These are phyloP conservation scores for Paramecium octaurelia DNA, from an alignment of 73 alveolate species.

Conservation along the genomic window DNA sequence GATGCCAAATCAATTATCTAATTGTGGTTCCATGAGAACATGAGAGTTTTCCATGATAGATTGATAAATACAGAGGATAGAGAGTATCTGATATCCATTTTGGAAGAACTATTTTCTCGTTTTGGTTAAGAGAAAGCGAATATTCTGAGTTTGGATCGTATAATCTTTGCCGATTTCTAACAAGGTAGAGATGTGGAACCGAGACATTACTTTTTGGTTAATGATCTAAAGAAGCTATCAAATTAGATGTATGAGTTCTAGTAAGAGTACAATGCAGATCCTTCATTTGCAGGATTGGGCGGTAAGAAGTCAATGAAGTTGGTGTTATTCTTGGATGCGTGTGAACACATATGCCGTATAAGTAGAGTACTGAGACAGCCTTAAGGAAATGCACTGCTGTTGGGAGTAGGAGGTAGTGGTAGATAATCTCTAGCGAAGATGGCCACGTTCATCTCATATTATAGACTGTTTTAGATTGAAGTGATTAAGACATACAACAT, in stretches of 20 bases:
- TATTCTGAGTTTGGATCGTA: conserved; percentile 25
- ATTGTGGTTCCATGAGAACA: conserved; percentile 95
- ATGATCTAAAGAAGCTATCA: conserved; percentile 58
- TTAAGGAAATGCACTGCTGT: conserved; percentile 95
- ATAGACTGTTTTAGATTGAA: conserved; percentile 58
- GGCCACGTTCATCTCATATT: conserved; percentile 70
- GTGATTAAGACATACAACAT: conserved; percentile 68
- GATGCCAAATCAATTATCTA: conserved; percentile 72
- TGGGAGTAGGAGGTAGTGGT: conserved; percentile 91
- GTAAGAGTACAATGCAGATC: conserved; percentile 50
- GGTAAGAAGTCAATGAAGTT: conserved; percentile 60
- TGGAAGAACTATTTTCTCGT: neutral
- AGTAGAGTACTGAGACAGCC: conserved; percentile 98
- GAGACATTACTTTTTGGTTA: conserved; percentile 32
- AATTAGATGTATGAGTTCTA: conserved; percentile 57
- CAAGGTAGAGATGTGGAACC: conserved; percentile 58
- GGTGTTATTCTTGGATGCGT: conserved; percentile 78
- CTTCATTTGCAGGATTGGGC: conserved; percentile 54
- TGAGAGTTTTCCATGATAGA: conserved; percentile 88
- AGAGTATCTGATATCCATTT: neutral
- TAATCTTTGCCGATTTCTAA: conserved; percentile 50
- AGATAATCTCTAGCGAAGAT: conserved; percentile 71
- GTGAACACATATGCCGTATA: conserved; percentile 77
- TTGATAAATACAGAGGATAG: conserved; percentile 65
- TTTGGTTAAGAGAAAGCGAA: conserved; percentile 35